Conservation (phyloP, 768 basidiomycete species). For the Cystobasidium onofrii region DNA sequence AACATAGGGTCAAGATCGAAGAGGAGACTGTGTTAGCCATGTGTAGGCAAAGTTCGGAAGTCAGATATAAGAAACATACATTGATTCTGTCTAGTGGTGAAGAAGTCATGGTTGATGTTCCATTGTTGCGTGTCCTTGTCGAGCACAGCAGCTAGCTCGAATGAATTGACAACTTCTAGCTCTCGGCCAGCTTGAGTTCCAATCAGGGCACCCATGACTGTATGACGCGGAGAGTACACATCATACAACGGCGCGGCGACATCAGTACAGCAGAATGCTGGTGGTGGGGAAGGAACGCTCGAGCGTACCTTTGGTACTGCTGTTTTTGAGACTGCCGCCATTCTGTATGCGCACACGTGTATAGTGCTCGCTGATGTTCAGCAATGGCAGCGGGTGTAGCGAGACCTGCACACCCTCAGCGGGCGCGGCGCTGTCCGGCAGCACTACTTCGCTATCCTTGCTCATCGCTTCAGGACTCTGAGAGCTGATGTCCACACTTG, state of each 20-base stretch:
- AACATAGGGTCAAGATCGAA: neutral
- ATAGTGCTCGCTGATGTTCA: constrained; percentile 92
- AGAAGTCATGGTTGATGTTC: constrained; percentile 67
- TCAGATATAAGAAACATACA: constrained; percentile 51
- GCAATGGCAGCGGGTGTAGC: constrained; percentile 79
- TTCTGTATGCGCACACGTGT: constrained; percentile 74
- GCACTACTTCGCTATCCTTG: neutral
- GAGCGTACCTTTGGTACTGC: constrained; percentile 41
- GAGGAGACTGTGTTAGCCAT: too few species aligned
- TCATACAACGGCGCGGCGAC: too few species aligned
- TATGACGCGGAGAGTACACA: neutral
- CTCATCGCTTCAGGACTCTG: neutral
- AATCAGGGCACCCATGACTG: constrained; percentile 85
- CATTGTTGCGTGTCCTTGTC: constrained; percentile 48
- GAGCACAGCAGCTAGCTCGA: constrained; percentile 63
- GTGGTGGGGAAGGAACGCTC: constrained; percentile 51
- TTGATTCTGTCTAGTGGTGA: constrained; percentile 75
- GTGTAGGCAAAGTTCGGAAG: neutral
- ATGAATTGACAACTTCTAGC: constrained; percentile 93
- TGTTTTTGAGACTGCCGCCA: constrained; percentile 42
- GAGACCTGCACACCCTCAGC: constrained; percentile 29
- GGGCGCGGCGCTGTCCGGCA: neutral
- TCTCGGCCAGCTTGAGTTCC: constrained; percentile 90
- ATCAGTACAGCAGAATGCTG: too few species aligned
- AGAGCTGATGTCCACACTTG: neutral